Evolutionary conservation across 139 green algal species (phyloP), one percentile per base, ranked within the genome.

Genomic region (Coelastrella sp.): DNA sequence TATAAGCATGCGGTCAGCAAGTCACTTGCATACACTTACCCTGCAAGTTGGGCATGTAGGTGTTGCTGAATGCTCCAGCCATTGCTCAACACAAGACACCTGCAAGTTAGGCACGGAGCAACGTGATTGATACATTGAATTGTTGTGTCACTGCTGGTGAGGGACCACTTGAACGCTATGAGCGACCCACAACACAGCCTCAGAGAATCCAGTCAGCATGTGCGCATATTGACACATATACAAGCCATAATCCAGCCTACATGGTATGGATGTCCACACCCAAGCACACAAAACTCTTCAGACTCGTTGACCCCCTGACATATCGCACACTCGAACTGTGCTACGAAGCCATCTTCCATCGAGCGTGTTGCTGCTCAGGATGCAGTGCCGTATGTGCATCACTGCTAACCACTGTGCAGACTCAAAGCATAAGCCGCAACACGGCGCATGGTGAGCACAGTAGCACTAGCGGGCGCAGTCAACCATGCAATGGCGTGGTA

Each of bases 1-100:
- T n/a, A n/a, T n/a, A n/a, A n/a, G n/a, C n/a, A n/a, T n/a, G n/a
- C 19, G 11, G 57, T 66, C 57, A 66, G 19, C 27, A 19, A 15
- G 9, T 15, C 57, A 66, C 23, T 66, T 64, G 11, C 53, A 32
- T 64, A 1, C 53, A 69, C 62, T 17, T 23, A 69, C 62, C 30
- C 67, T 50, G 67, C 67, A 76, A 37, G 13, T 76, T 11, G 67
- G 67, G 67, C 67, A 76, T 34, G 64, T 43, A 15, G 64, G 13
- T 48, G 64, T n/a, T 19, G 64, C 21, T 6, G 53, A 64, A 21
- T 64, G 53, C 21, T 19, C 17, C 53, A 64, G 2, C 53, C 53
- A 64, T 64, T 64, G 53, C 21, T 64, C 53, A 19, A 64, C 53
- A 64, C 53, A 64, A 9, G 30, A 19, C 19, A 27, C 53, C 53